phyloP scores from a whole-genome alignment of 768 basidiomycete genomes.

The Xanthoconium stramineum region DNA sequence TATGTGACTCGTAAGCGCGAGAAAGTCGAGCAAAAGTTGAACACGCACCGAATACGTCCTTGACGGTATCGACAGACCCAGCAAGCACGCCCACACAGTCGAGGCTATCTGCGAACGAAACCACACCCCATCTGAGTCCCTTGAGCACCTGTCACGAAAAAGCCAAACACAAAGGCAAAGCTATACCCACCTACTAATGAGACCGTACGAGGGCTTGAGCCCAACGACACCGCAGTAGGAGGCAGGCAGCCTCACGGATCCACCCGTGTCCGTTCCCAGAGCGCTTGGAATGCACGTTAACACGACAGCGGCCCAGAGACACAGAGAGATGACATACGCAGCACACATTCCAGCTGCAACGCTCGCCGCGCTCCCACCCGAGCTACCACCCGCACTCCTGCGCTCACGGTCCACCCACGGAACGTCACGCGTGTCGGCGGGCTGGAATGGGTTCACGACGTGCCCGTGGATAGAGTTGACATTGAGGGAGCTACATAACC shows the following conservation, averaged over 20 bases:
- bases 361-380: slow-evolving; percentile 92
- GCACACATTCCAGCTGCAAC: slow-evolving; percentile 82
- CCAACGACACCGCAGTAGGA: slow-evolving; percentile 92
- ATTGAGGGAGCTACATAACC: slow-evolving; percentile 63
- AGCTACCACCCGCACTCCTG: slow-evolving; percentile 87
- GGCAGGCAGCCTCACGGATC: slow-evolving; percentile 89
- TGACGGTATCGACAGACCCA: slow-evolving; percentile 44
- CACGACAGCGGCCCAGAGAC: neutral
- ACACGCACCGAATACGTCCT: slow-evolving; percentile 57
- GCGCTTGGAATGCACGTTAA: slow-evolving; percentile 50
- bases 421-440: slow-evolving; percentile 10
- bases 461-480: slow-evolving; percentile 70
- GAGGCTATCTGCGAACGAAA: slow-evolving; percentile 91
- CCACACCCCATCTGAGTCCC: slow-evolving; percentile 73
- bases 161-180: neutral
- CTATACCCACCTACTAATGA: slow-evolving; percentile 71
- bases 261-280: slow-evolving; percentile 92
- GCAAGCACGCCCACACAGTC: slow-evolving; percentile 91
- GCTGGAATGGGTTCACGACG: slow-evolving; percentile 70
- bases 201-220: slow-evolving; percentile 91
- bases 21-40: neutral
- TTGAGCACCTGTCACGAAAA: slow-evolving; percentile 5
- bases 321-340: slow-evolving; percentile 54
- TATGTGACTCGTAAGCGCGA: neutral
- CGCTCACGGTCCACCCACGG: slow-evolving; percentile 33